A percentile compares a stretch with the other conserved stretches of the same genome.
These are phyloP conservation scores for Rhinocladiella similis DNA, from an alignment of 2,329 filamentous ascomycete species.

Conservation along the genomic window DNA sequence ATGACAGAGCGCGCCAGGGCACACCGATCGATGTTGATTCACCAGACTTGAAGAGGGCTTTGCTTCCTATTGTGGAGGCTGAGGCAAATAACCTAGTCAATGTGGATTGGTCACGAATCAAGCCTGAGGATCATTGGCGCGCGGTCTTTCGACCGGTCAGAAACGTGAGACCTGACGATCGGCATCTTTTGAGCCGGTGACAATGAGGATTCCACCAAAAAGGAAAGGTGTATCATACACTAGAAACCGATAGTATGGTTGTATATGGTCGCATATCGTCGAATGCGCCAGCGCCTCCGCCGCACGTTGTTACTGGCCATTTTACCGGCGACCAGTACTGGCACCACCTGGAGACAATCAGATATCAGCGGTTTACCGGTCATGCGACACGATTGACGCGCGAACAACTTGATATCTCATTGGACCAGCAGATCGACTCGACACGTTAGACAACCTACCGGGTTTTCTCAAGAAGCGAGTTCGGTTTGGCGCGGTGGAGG, in stretches of 20 bases:
- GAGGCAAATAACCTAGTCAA: constrained; percentile 17
- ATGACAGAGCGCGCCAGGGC: not conserved
- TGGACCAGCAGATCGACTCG: not conserved
- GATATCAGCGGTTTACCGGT: constrained; percentile 4
- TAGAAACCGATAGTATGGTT: too few species aligned
- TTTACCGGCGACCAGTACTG: not conserved
- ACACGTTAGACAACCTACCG: not conserved
- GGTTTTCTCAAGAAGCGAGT: constrained; percentile 13
- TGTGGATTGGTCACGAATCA: constrained; percentile 10
- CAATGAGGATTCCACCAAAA: too few species aligned
- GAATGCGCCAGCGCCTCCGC: too few species aligned
- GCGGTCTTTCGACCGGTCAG: constrained; percentile 5
- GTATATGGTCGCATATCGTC: too few species aligned
- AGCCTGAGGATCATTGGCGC: constrained; percentile 12
- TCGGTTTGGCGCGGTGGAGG: constrained; percentile 28
- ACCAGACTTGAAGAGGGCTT: constrained; percentile 14
- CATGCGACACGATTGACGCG: constrained; percentile 7
- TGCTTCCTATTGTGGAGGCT: constrained; percentile 16
- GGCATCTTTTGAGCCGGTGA: not conserved
- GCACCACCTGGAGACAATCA: not conserved
- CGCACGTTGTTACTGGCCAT: too few species aligned
- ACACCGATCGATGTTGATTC: constrained; percentile 12
- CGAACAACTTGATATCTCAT: constrained; percentile 1
- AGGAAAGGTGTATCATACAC: too few species aligned
- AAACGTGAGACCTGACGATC: constrained; percentile 2